Evolutionary conservation across 1,284 basidiomycete genomes (phyloP), one percentile per base, ranked within the genome.

Genomic region (Schizophyllum commune): DNA sequence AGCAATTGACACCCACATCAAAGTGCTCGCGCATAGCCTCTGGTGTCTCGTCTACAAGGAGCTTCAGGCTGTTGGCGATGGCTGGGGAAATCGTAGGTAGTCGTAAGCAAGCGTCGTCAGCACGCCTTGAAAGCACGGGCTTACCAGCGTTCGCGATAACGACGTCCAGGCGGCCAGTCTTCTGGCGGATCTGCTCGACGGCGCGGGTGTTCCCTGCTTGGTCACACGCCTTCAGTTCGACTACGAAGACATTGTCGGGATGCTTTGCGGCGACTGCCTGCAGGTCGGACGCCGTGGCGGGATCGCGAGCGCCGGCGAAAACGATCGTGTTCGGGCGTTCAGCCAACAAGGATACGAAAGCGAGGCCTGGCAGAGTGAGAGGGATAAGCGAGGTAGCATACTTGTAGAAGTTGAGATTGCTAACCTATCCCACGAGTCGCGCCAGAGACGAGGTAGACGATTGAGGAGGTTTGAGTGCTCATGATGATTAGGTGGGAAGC

Each of bases 381-480:
- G 2, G 9, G 9, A 47, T 11, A 3, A 17, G 13, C 13, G 39
- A 13, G 39, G 4, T 47, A 17, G 2, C 39, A 13, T 3, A 4
- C 4, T 47, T 13, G 2, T 17, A 47, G 39, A 47, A 2, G 39
- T 8, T 4, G 9, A 47, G 13, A 8, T 8, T 3, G 17, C 39
- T 47, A 2, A 47, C 39, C 39, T 19, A 60, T 57, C 8, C 60
- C 60, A 4, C 60, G 60, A 32, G 56, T 60, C 1, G 55, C 39
- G n/a, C 60, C 60, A 15, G 60, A 52, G 7, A 76, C 61, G 39
- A 47, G 39, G 17, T 47, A 47, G 39, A 47, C 39, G 9, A 8
- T 47, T 3, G 39, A 47, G 3, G 39, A 47, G 39, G 39, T 47
- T 27, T 27, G 27, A 27, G 27, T 27, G 27, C 27, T 27, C 27